Percentiles rank a stretch among this genome's conserved stretches.
Conservation (phyloP, 805 yeast genomes). For the Candida xyloterini region DNA sequence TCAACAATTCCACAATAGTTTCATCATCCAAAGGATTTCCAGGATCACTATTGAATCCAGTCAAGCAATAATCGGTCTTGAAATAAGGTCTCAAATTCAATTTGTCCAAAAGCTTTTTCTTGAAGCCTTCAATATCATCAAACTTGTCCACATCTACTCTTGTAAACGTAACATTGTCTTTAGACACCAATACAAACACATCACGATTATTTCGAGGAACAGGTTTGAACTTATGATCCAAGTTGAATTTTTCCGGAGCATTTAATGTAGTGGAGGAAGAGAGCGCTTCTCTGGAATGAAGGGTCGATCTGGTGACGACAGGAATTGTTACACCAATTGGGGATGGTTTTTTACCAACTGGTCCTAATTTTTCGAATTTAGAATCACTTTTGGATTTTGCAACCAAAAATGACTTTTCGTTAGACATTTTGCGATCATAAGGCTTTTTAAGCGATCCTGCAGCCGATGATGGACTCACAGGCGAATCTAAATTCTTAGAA, state of each 20-base stretch:
- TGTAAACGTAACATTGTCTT: conserved; percentile 55
- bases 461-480: conserved; percentile 28
- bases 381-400: conserved; percentile 15
- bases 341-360: conserved; percentile 34
- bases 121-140: conserved; percentile 36
- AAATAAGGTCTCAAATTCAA: conserved; percentile 26
- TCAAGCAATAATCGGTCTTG: conserved; percentile 45
- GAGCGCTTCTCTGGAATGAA: conserved; percentile 18
- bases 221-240: conserved; percentile 40
- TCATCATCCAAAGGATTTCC: conserved; percentile 58
- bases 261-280: conserved; percentile 5
- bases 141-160: conserved; percentile 43
- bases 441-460: conserved; percentile 13
- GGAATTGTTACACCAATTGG: conserved; percentile 35
- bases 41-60: conserved; percentile 62
- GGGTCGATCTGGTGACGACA: conserved; percentile 29
- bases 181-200: conserved; percentile 52
- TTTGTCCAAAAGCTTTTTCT: conserved; percentile 36
- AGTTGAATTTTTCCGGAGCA: conserved; percentile 4
- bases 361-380: conserved; percentile 33
- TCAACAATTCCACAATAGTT: conserved; percentile 37
- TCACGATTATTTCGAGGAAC: conserved; percentile 30
- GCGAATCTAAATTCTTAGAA: conserved; percentile 21
- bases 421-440: conserved; percentile 4
- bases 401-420: conserved; percentile 6